Evolutionary conservation across 805 yeast species (phyloP), one percentile per base, ranked within the genome.

Genomic region (Pichia nanzhaoensis): DNA sequence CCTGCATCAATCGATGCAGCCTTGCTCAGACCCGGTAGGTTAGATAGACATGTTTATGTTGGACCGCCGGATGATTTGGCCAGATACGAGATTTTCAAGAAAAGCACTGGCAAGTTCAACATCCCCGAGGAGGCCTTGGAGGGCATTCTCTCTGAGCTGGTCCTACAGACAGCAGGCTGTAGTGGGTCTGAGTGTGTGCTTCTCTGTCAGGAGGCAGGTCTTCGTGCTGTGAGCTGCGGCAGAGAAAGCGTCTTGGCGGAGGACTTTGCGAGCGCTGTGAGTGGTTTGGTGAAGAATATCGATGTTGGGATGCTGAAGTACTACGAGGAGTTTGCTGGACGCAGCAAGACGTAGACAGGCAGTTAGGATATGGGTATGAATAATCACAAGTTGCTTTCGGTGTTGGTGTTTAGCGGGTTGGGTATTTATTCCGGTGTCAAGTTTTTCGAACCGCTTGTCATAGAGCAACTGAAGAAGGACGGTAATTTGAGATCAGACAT

Each of bases 131-230:
- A 75, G 3, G 44, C 24, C 17, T 14, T 34, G 5, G 74, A 74
- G 19, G 27, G 30, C 1, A 41, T 60, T 16, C 60, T 86, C 20
- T 67, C 67, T 1, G 65, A 60, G 9, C 64, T 87, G 10, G 89
- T 95, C 0, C 62, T 55, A 2, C 56, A 66, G 5, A 85, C 96
- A 0, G 91, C 84, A 0, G 98, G 99, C 0, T 89, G 95, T 57
- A 89, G 97, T 0, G 99, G 99, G 32, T 96, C 98, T 0, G 99
- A 93, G 63, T 86, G 93, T 33, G 95, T 90, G 0, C 71, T 89
- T 18, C 62, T 91, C 18, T 87, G 96, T 55, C 98, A 90, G 61
- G 97, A 91, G 63, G 96, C 98, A 0, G 99, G 99, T 2, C 66
- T 93, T 12, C 78, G 84, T n/a, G 96, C 98, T 0, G 80, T 93